Base-by-base conservation (phyloP, 2,329 filamentous ascomycete genomes). In the Microcyclosporella mali region DNA sequence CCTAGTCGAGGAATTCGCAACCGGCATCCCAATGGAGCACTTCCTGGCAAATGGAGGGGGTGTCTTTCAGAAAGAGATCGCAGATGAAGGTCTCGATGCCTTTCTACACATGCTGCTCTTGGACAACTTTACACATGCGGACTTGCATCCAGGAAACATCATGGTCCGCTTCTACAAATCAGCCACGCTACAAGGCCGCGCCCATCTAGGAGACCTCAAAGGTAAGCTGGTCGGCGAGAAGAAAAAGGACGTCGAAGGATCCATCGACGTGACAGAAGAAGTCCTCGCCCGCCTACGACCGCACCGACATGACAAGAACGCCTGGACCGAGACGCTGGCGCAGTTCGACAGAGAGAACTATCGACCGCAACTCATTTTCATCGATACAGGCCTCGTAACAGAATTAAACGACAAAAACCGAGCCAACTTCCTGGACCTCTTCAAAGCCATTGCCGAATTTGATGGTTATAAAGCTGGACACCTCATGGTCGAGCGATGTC, bases 151-250 rank as follows among this genome's bases (percentile, higher is more conserved):
- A 0, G 92, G 92, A 18, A 98, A 98, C 64, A 97, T 98, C 67
- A 97, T 98, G 89, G 90, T 98, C 35, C 88, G 94, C 50, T 98
- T 98, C 70, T 95, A 97, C 67, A 82, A 90, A 58, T 81, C 89
- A 0, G 79, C 81, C 11, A 76, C 82, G 48, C 77, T 90, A 0
- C 78, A 84, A 37, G 70, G 94, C 1, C 43, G 52, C 21, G 45
- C 54, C 7, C 43, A 44, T 8, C 36, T 53, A 2, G 30, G 34
- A 6, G 40, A 44, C 9, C 36, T 46, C 9, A 37, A 53, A 32
- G 34, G 44, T 0, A 34, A 40, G 11, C 43, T 58, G 19, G 50
- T 36, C 6, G 43, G 55, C 33, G 51, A 45, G 10, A 40, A 50
- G 17, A 64, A 65, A 34, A 46, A 56, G 18, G 56, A 61, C 17